Evolutionary conservation across 2,329 filamentous ascomycete species (phyloP).

Genomic region (Plenodomus lindquistii): DNA sequence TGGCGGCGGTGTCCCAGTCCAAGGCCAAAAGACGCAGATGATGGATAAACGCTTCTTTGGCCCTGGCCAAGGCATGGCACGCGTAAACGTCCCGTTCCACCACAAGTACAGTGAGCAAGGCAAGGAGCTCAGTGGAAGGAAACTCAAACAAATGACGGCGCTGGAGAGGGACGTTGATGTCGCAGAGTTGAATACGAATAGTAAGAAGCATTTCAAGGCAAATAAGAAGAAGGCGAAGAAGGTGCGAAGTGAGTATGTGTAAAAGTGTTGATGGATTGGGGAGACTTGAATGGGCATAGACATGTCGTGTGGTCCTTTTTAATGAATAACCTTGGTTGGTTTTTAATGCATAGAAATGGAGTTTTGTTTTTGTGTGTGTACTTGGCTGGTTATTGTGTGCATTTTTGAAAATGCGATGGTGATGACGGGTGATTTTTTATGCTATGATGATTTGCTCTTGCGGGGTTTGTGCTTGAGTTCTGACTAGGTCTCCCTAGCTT

Average conservation of each 20-base stretch:
- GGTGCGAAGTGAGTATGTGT: constrained; percentile 48
- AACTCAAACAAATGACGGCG: constrained; percentile 78
- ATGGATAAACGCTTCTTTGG: constrained; percentile 93
- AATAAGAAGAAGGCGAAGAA: constrained; percentile 65
- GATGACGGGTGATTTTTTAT: no score
- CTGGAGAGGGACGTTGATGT: constrained; percentile 84
- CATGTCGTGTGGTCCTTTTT: no score
- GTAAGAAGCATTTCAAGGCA: constrained; percentile 97
- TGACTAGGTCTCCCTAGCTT: no score
- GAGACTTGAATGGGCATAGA: no score
- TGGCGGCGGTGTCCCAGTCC: constrained; percentile 35
- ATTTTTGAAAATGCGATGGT: no score
- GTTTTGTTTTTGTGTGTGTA: neutral
- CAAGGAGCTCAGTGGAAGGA: constrained; percentile 80
- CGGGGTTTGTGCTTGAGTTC: no score
- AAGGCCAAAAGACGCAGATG: constrained; percentile 73
- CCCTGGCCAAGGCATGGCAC: constrained; percentile 62
- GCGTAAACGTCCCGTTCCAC: constrained; percentile 80
- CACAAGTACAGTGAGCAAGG: constrained; percentile 88
- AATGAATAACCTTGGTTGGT: no score
- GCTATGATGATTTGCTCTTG: no score
- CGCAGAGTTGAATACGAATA: constrained; percentile 69
- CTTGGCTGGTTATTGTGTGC: no score
- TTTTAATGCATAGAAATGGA: neutral
- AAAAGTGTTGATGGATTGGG: constrained; percentile 6